phyloP scores from a whole-genome alignment of 352 stramenopile genomes.

The Pythium sukuiense region DNA sequence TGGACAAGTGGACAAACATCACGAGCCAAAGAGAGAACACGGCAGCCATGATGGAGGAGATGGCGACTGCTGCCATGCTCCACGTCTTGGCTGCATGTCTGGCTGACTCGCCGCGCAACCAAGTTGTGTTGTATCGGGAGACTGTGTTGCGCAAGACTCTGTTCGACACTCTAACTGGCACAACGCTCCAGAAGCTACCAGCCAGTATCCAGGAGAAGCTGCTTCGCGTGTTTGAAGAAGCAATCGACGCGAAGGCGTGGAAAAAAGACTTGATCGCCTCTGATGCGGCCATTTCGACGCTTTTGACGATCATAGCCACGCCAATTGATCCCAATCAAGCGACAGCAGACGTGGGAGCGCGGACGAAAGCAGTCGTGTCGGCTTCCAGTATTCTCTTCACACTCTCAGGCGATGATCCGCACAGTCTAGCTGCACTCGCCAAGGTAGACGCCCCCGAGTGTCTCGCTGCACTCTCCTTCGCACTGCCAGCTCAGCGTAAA shows the following conservation, averaged over 20 bases:
- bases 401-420: constrained; percentile 39
- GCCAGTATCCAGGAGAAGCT: constrained; percentile 35
- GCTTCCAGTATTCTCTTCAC: constrained; percentile 57
- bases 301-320: constrained; percentile 5
- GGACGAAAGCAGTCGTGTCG: constrained; percentile 14
- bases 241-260: constrained; percentile 61
- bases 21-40: not conserved
- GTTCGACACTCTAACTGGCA: not conserved
- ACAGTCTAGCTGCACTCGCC: constrained; percentile 31
- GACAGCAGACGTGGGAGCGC: not conserved
- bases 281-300: not conserved
- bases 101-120: constrained; percentile 44
- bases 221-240: constrained; percentile 44
- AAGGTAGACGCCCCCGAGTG: constrained; percentile 4
- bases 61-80: constrained; percentile 46
- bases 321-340: not conserved
- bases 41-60: constrained; percentile 9
- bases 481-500: constrained; percentile 11
- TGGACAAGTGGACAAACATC: not conserved
- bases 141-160: constrained; percentile 27
- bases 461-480: constrained; percentile 16
- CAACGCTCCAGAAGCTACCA: constrained; percentile 1
- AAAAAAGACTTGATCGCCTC: constrained; percentile 33
- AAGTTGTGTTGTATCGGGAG: constrained; percentile 55
- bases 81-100: constrained; percentile 42